Evolutionary conservation across 257 asterid genomes (phyloP), one percentile per base, ranked within the genome.

Genomic region (Ehretia macrophylla): DNA sequence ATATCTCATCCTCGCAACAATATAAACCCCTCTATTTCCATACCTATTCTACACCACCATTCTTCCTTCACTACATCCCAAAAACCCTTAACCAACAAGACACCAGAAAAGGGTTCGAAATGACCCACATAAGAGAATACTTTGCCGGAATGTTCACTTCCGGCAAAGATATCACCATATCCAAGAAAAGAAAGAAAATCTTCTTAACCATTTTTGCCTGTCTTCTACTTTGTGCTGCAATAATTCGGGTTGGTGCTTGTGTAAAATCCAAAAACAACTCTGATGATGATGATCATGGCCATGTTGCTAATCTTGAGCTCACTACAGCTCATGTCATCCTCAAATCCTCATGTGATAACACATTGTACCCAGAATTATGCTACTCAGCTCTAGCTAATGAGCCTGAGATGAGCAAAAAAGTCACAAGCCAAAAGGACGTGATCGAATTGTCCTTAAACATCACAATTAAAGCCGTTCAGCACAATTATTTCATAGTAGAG

Each of bases 301-400:
- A 59, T 8, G 40, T 17, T 10, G 23, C 67, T 5, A 55, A 9
- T 67, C 21, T 62, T n/a, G 65, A 74, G 32, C 8, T 69, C 55
- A 56, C 87, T 0, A 47, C 68, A 0, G 78, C 87, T 19, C 90
- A 83, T 64, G 51, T 66, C 66, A 40, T 81, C 0, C 80, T 77
- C 0, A 65, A 44, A 57, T 53, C 81, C 6, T 74, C 86, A 0
- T 83, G 91, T 77, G 62, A 70, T 63, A 54, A 14, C 84, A 80
- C 90, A 17, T 17, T 76, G 16, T 74, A 85, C 77, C 88, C 91
- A 0, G 88, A 83, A 1, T 74, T 85, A 10, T 85, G 95, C 70
- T 79, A 74, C 55, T 78, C 88, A 58, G 5, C 95, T 68, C 55
- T 85, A 8, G 77, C 82, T 0, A 75, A 55, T 73, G 77, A 11